A percentile compares a stretch with the other conserved stretches of the same genome.
These are phyloP conservation scores for Platismatia glauca DNA, from an alignment of 495 filamentous ascomycete species.

Conservation along the genomic window DNA sequence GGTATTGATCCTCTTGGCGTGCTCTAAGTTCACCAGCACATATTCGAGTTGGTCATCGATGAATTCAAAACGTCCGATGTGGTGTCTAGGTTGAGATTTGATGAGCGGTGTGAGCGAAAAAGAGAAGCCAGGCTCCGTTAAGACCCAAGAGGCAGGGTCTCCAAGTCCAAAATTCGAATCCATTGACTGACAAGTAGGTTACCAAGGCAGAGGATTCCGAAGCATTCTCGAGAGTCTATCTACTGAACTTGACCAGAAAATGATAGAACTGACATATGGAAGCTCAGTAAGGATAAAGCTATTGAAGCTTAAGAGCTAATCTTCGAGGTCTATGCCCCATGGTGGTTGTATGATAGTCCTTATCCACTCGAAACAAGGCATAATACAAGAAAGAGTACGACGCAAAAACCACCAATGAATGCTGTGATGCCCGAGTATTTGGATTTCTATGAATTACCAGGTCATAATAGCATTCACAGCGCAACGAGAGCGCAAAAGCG, in stretches of 20 bases:
- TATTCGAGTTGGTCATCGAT: neutral
- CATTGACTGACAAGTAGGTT: neutral
- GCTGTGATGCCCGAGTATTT: too few species aligned
- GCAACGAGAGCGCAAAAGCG: too few species aligned
- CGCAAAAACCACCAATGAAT: too few species aligned
- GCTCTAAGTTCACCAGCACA: neutral
- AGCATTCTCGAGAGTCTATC: neutral
- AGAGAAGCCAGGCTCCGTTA: neutral
- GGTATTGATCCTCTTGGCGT: neutral
- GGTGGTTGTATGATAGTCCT: neutral
- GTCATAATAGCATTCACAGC: too few species aligned
- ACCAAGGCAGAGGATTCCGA: neutral
- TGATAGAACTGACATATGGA: neutral
- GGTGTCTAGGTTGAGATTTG: neutral
- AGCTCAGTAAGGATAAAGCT: neutral
- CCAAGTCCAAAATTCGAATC: neutral
- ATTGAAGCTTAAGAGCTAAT: neutral
- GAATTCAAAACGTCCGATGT: neutral
- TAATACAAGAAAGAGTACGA: too few species aligned
- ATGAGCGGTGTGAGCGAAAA: neutral
- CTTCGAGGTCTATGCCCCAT: neutral
- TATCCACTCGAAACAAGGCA: too few species aligned
- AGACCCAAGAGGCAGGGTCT: neutral
- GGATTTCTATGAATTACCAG: too few species aligned
- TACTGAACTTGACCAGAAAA: neutral